Percentiles rank a stretch among this genome's conserved stretches.
Evolutionary conservation across 805 yeast genomes (phyloP).

Genomic region (Myxozyma melibiosi): DNA sequence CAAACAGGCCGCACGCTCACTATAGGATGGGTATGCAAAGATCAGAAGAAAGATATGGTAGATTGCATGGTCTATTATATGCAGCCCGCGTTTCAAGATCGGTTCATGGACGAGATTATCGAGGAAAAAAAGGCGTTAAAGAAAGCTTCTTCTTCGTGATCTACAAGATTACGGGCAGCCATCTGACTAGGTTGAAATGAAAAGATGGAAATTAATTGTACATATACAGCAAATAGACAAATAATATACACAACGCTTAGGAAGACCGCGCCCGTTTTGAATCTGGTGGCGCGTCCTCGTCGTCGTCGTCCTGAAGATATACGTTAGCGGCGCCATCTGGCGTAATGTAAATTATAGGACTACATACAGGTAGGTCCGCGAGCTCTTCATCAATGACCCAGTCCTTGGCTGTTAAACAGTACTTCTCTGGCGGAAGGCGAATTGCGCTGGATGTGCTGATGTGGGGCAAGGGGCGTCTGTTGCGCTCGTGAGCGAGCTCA

Average conservation of each 20-base stretch:
- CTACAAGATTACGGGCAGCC: not conserved
- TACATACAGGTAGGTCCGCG: conserved; percentile 4
- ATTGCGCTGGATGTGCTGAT: conserved; percentile 81
- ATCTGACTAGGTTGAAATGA: not conserved
- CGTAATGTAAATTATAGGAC: not conserved
- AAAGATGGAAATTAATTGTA: not conserved
- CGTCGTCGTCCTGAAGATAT: conserved; percentile 3
- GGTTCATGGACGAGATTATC: conserved; percentile 66
- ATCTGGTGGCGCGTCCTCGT: conserved; percentile 5
- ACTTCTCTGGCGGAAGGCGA: conserved; percentile 92
- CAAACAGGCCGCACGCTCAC: conserved; percentile 63
- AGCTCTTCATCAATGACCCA: conserved; percentile 65
- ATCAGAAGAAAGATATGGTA: conserved; percentile 59
- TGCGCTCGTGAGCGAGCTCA: conserved; percentile 90
- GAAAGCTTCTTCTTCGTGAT: not conserved
- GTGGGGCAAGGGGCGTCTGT: conserved; percentile 85
- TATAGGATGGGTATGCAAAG: conserved; percentile 66
- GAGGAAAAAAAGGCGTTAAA: conserved; percentile 48
- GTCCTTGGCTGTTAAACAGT: conserved; percentile 77
- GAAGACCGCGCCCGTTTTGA: conserved; percentile 10
- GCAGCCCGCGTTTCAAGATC: conserved; percentile 61
- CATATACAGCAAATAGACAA: not conserved
- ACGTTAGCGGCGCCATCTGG: not conserved
- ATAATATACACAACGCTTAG: not conserved
- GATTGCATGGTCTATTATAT: conserved; percentile 62